phyloP scores from a whole-genome alignment of 129 eudicot species.

The Gnaphalium uliginosum region DNA sequence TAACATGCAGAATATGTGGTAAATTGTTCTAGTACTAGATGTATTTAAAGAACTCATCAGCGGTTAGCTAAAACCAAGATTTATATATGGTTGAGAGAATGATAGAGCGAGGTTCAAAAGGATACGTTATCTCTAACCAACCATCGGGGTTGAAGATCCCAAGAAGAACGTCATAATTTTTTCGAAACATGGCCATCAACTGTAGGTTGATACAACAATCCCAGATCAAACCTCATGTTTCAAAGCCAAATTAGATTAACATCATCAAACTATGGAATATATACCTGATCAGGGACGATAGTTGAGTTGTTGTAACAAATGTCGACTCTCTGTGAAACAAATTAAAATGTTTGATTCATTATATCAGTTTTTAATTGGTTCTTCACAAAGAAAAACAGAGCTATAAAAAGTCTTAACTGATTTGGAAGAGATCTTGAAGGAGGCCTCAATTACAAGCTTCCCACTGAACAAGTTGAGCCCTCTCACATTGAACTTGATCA shows the following conservation, averaged over 20 bases:
- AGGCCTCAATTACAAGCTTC: constrained; percentile 72
- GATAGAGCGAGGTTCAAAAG: constrained; percentile 20
- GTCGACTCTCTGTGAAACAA: constrained; percentile 59
- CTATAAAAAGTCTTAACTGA: constrained; percentile 52
- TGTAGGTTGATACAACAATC: constrained; percentile 27
- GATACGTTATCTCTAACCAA: constrained; percentile 98
- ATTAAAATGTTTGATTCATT: not conserved
- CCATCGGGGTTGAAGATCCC: constrained; percentile 95
- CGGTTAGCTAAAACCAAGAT: not conserved
- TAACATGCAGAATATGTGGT: not conserved
- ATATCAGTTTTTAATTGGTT: not conserved
- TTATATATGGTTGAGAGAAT: not conserved
- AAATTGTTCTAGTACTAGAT: not conserved
- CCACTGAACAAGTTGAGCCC: constrained; percentile 81
- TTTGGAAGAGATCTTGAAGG: constrained; percentile 70
- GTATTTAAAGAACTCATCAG: not conserved
- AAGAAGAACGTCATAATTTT: constrained; percentile 77
- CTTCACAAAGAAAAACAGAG: not conserved
- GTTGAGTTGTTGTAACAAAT: constrained; percentile 60
- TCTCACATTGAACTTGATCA: constrained; percentile 81
- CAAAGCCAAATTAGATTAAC: not conserved
- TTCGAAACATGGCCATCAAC: constrained; percentile 82
- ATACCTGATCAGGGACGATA: constrained; percentile 81
- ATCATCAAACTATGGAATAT: constrained; percentile 22
- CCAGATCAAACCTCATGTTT: not conserved